Percentiles rank a stretch among this genome's conserved stretches.
Evolutionary conservation across 1,284 basidiomycete genomes (phyloP).

Genomic region (Sanghuangporus sanghuang): DNA sequence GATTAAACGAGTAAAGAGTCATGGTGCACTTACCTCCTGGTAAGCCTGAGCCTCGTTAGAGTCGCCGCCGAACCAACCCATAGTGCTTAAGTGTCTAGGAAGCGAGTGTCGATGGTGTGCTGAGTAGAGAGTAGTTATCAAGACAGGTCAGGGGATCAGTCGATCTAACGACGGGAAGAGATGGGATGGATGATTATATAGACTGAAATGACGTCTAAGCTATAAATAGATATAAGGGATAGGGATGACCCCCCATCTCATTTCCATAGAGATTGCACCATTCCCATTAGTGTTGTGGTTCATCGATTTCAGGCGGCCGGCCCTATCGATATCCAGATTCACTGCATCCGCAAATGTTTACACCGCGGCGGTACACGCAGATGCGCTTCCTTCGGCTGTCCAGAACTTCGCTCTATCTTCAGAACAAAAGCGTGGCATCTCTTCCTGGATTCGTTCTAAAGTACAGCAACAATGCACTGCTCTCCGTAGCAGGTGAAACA

Average conservation of each 20-base stretch:
- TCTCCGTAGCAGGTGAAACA: background rate
- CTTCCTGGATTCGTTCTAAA: background rate
- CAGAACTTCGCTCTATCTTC: background rate
- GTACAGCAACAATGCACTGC: background rate
- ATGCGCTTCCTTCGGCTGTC: background rate
- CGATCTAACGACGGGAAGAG: no score
- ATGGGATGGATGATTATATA: background rate
- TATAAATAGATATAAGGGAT: background rate
- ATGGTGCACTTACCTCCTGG: conserved; percentile 32
- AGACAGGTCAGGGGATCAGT: background rate
- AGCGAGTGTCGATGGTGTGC: conserved; percentile 1
- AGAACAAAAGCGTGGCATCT: no score
- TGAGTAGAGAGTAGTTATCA: background rate
- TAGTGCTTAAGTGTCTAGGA: conserved; percentile 27
- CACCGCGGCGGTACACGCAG: background rate
- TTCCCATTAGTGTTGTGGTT: background rate
- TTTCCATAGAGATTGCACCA: background rate
- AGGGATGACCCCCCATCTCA: background rate
- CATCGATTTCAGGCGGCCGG: background rate
- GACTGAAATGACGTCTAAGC: background rate
- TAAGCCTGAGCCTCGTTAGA: conserved; percentile 46
- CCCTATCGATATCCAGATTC: background rate
- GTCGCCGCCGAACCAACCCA: conserved; percentile 49
- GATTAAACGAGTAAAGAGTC: background rate
- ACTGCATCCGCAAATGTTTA: background rate